A percentile compares a stretch with the other conserved stretches of the same genome.
These are phyloP conservation scores for Paramecium sexaurelia DNA, from an alignment of 73 alveolate species.

Conservation along the genomic window DNA sequence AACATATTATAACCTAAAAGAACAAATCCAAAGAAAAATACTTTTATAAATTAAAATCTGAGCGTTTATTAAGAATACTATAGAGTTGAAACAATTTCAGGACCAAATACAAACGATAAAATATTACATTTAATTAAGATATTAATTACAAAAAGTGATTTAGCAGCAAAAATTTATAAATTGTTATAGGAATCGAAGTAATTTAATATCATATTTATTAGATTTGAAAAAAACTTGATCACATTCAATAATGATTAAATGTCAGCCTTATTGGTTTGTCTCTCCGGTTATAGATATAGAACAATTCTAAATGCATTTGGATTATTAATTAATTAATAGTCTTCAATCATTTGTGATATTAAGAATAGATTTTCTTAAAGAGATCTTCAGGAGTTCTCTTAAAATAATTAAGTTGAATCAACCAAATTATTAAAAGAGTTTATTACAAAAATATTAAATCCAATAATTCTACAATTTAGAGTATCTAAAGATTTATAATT, in stretches of 20 bases:
- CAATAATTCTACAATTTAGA: background rate
- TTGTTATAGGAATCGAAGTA: background rate
- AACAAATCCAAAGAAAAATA: background rate
- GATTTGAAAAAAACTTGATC: background rate
- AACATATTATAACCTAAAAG: background rate
- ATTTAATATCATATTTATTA: background rate
- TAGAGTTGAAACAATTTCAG: background rate
- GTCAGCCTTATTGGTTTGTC: background rate
- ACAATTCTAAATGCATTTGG: background rate
- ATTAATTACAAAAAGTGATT: background rate
- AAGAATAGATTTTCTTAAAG: background rate
- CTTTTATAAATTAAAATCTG: background rate
- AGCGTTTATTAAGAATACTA: background rate
- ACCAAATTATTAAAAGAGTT: background rate
- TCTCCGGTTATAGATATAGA: slow-evolving; percentile 10
- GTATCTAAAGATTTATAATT: background rate
- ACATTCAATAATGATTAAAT: background rate
- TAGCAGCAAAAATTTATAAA: slow-evolving; percentile 1
- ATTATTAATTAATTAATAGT: background rate
- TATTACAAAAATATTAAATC: background rate
- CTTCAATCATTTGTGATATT: background rate
- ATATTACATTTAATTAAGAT: background rate
- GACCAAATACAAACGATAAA: background rate
- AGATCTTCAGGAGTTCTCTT: background rate
- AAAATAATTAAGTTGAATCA: background rate